Evolutionary conservation across 2,329 filamentous ascomycete genomes (phyloP).

Genomic region (Fusarium xylarioides): DNA sequence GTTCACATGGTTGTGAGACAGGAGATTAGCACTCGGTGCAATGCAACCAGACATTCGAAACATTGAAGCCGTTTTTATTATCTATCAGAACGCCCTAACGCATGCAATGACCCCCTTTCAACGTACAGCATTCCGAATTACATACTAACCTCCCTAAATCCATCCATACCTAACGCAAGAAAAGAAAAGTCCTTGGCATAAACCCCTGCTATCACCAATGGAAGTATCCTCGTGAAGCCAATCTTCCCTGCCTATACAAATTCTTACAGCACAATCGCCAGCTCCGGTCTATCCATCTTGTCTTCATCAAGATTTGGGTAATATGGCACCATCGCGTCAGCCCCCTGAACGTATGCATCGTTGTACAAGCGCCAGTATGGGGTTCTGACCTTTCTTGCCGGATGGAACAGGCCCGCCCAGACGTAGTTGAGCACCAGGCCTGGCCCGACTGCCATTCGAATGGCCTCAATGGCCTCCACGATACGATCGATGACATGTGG

Average conservation of each 20-base stretch:
- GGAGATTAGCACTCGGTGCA: conserved; percentile 6
- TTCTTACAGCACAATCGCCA: conserved; percentile 80
- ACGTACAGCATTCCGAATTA: conserved; percentile 40
- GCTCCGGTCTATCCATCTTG: conserved; percentile 78
- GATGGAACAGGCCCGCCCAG: conserved; percentile 97
- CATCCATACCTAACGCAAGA: conserved; percentile 14
- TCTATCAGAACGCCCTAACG: conserved; percentile 44
- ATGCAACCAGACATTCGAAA: conserved; percentile 13
- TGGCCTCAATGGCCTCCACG: conserved; percentile 95
- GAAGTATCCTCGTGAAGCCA: conserved; percentile 13
- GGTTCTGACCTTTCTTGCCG: conserved; percentile 89
- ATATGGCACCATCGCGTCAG: conserved; percentile 95
- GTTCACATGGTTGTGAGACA: not conserved
- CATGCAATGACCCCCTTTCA: conserved; percentile 39
- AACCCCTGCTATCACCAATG: conserved; percentile 13
- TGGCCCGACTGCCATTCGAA: conserved; percentile 91
- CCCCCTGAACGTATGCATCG: conserved; percentile 92
- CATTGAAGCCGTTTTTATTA: conserved; percentile 37
- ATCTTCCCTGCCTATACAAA: conserved; percentile 12
- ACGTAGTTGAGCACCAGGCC: conserved; percentile 97
- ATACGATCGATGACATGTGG: conserved; percentile 99
- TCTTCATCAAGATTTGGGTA: conserved; percentile 90
- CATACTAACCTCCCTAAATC: conserved; percentile 32
- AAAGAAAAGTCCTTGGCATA: conserved; percentile 17
- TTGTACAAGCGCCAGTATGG: conserved; percentile 99